phyloP scores from a whole-genome alignment of 176 grass and related monocot species.

The Hsuehochloa calcarea region DNA sequence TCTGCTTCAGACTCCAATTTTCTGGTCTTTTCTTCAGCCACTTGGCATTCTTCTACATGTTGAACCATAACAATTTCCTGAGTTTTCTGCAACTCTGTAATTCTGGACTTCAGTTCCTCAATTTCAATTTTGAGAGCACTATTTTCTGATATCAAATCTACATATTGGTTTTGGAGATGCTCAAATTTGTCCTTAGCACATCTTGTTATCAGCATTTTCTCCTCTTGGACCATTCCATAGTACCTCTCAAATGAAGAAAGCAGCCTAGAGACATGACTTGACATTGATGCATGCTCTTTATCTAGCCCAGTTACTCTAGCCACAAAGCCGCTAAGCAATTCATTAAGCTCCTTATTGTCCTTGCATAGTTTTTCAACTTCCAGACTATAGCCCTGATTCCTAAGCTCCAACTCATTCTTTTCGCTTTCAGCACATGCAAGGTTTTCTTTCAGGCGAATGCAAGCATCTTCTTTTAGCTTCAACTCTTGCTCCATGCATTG shows the following conservation, averaged over 20 bases:
- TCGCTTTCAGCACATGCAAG: constrained; percentile 56
- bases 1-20: constrained; percentile 69
- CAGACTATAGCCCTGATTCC: constrained; percentile 51
- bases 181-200: constrained; percentile 66
- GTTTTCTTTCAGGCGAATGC: constrained; percentile 59
- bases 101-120: constrained; percentile 61
- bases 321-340: constrained; percentile 47
- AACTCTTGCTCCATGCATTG: constrained; percentile 60
- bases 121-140: constrained; percentile 60
- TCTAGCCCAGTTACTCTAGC: constrained; percentile 60
- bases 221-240: constrained; percentile 58
- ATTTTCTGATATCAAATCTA: constrained; percentile 56
- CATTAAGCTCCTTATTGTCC: constrained; percentile 59
- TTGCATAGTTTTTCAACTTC: constrained; percentile 59
- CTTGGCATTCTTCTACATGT: constrained; percentile 82
- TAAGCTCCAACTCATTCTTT: constrained; percentile 56
- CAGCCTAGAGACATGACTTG: constrained; percentile 50
- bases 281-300: constrained; percentile 59
- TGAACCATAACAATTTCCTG: constrained; percentile 90
- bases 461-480: constrained; percentile 67
- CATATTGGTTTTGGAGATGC: constrained; percentile 53
- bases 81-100: constrained; percentile 73
- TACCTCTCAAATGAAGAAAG: constrained; percentile 65
- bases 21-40: constrained; percentile 77
- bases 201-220: constrained; percentile 55